phyloP scores from a whole-genome alignment of 2,329 filamentous ascomycete genomes.

The Simplicillium sp. region DNA sequence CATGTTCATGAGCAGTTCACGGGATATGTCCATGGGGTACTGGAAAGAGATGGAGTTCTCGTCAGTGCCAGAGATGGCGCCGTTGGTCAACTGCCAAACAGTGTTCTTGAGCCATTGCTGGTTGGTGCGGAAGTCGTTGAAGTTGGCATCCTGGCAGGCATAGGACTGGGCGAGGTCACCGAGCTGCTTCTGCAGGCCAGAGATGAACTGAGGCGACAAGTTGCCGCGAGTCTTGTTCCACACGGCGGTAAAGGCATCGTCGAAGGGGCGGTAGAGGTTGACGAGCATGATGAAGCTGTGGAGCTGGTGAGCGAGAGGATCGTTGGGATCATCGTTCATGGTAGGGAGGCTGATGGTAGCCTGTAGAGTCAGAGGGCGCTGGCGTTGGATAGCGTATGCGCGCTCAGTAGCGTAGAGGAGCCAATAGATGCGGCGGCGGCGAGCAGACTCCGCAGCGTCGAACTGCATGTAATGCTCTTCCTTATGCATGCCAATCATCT shows the following conservation, averaged over 20 bases:
- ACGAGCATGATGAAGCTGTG: constrained; percentile 51
- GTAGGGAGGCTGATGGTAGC: constrained; percentile 59
- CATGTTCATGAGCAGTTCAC: constrained; percentile 54
- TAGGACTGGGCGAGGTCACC: constrained; percentile 42
- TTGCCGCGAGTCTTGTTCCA: constrained; percentile 58
- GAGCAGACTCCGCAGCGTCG: constrained; percentile 49
- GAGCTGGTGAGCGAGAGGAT: constrained; percentile 42
- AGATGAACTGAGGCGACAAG: constrained; percentile 47
- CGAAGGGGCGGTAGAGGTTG: constrained; percentile 55
- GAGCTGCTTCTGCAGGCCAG: constrained; percentile 52
- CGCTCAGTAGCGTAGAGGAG: constrained; percentile 60
- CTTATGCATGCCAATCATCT: constrained; percentile 51
- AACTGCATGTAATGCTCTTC: constrained; percentile 53
- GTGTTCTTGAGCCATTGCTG: constrained; percentile 59
- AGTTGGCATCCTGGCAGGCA: constrained; percentile 42
- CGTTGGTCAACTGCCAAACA: constrained; percentile 53
- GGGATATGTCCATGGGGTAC: constrained; percentile 53
- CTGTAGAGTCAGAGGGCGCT: constrained; percentile 60
- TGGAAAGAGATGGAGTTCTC: constrained; percentile 51
- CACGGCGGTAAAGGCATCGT: constrained; percentile 51
- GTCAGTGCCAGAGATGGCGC: constrained; percentile 31
- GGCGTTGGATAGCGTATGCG: constrained; percentile 62
- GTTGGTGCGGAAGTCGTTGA: constrained; percentile 46
- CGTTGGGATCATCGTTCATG: constrained; percentile 49
- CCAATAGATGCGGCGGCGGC: constrained; percentile 63